These are phyloP conservation scores for Trypanosoma avium DNA, from an alignment of 208 protist genomes.

Conservation along the genomic window DNA sequence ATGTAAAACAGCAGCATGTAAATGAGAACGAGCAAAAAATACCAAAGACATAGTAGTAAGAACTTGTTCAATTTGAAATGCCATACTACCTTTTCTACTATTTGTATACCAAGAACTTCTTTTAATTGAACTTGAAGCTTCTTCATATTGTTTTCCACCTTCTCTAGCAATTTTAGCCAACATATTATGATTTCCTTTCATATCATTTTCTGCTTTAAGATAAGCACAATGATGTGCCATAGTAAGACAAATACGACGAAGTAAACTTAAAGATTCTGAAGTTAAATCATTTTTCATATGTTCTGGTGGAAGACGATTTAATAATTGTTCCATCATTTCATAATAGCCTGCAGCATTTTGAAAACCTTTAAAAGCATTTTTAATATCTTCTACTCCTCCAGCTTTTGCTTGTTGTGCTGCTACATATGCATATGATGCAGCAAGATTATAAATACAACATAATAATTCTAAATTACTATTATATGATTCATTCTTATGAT, in stretches of 20 bases:
- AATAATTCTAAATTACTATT: slow-evolving; percentile 78
- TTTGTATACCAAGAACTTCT: slow-evolving; percentile 43
- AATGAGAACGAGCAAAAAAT: slow-evolving; percentile 63
- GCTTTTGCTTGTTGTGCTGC: slow-evolving; percentile 42
- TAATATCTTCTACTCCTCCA: slow-evolving; percentile 51
- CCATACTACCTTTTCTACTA: slow-evolving; percentile 3
- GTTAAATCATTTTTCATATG: slow-evolving; percentile 69
- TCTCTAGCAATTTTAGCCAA: slow-evolving; percentile 76
- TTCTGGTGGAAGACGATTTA: slow-evolving; percentile 60
- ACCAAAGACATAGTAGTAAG: slow-evolving; percentile 41
- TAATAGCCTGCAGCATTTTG: slow-evolving; percentile 86
- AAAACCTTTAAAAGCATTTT: slow-evolving; percentile 69
- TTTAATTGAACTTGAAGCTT: slow-evolving; percentile 45
- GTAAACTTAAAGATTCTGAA: slow-evolving; percentile 49
- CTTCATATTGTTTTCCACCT: slow-evolving; percentile 71
- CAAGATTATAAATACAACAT: slow-evolving; percentile 84
- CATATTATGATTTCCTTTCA: slow-evolving; percentile 69
- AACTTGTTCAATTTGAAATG: slow-evolving; percentile 40
- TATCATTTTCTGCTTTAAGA: slow-evolving; percentile 67
- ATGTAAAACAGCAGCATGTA: slow-evolving; percentile 61
- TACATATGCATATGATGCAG: slow-evolving; percentile 63
- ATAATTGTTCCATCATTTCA: slow-evolving; percentile 51
- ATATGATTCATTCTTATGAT: slow-evolving; percentile 51
- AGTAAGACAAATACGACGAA: slow-evolving; percentile 51
- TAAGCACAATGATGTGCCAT: slow-evolving; percentile 84